Evolutionary conservation across 2,329 filamentous ascomycete species (phyloP).

Genomic region (Penicillium sp.): DNA sequence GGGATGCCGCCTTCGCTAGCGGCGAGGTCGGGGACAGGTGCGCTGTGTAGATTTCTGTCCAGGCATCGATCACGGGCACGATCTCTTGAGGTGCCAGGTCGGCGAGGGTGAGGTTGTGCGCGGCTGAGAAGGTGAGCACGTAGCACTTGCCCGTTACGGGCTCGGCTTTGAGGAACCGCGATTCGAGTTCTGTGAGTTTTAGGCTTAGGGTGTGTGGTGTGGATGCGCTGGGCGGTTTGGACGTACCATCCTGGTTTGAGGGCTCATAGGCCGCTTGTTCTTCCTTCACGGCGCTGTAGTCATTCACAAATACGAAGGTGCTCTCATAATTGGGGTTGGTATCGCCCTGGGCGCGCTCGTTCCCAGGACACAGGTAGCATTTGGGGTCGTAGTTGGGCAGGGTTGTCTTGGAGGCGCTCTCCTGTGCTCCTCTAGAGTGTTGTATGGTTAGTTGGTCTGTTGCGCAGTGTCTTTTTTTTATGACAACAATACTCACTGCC

Average conservation of each 20-base stretch:
- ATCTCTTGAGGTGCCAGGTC: slow-evolving; percentile 79
- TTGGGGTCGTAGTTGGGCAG: slow-evolving; percentile 81
- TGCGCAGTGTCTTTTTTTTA: background rate
- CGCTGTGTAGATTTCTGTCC: slow-evolving; percentile 83
- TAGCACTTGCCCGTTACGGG: slow-evolving; percentile 94
- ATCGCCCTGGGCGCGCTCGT: slow-evolving; percentile 82
- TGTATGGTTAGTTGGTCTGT: background rate
- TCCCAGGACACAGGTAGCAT: slow-evolving; percentile 94
- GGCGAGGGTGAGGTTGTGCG: slow-evolving; percentile 87
- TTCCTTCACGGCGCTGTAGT: slow-evolving; percentile 96
- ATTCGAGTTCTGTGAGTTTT: slow-evolving; percentile 60
- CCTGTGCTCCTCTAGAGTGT: slow-evolving; percentile 67
- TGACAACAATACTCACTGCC: slow-evolving; percentile 70
- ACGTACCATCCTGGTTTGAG: slow-evolving; percentile 49
- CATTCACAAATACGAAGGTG: slow-evolving; percentile 94
- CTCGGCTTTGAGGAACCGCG: slow-evolving; percentile 74
- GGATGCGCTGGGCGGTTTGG: background rate
- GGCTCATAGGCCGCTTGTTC: slow-evolving; percentile 74
- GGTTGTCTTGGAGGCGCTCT: slow-evolving; percentile 63
- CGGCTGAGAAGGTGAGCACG: slow-evolving; percentile 88
- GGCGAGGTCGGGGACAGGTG: slow-evolving; percentile 73
- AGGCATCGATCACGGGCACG: slow-evolving; percentile 78
- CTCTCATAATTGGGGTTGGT: slow-evolving; percentile 79
- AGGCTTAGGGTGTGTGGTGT: background rate
- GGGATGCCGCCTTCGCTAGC: slow-evolving; percentile 50